A percentile compares a stretch with the other conserved stretches of the same genome.
These are phyloP conservation scores for Brassica juncea DNA, from an alignment of 345 rosid genomes.

Conservation along the genomic window DNA sequence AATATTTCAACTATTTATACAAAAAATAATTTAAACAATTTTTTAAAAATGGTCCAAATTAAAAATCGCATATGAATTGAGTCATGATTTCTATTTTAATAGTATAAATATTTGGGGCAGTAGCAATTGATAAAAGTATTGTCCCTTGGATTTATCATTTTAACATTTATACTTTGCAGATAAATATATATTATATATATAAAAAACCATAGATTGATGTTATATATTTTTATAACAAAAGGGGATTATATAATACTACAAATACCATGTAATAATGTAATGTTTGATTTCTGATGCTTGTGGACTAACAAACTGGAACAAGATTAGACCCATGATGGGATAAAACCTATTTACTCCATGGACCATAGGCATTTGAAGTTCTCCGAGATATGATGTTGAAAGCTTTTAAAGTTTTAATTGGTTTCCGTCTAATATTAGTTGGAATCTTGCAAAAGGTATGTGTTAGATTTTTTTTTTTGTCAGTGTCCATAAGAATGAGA, in stretches of 20 bases:
- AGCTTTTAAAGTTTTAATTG: neutral
- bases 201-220: too few relatives aligned
- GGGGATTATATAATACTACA: too few relatives aligned
- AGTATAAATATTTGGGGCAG: neutral
- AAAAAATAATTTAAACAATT: too few relatives aligned
- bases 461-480: too few relatives aligned
- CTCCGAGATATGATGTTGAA: neutral
- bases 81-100: too few relatives aligned
- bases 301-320: constrained; percentile 32
- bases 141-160: constrained; percentile 14
- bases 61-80: too few relatives aligned
- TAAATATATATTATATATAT: neutral
- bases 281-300: neutral
- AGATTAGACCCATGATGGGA: constrained; percentile 23
- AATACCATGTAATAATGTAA: too few relatives aligned
- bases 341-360: constrained; percentile 15
- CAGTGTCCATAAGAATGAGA: too few relatives aligned
- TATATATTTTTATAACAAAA: too few relatives aligned
- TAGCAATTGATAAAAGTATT: neutral
- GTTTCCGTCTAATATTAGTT: neutral
- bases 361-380: constrained; percentile 12
- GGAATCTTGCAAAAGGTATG: constrained; percentile 3
- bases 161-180: neutral
- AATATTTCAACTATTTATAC: too few relatives aligned
- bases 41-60: too few relatives aligned